These are phyloP conservation scores for Pistacia vera DNA, from an alignment of 345 rosid genomes.

Conservation along the genomic window DNA sequence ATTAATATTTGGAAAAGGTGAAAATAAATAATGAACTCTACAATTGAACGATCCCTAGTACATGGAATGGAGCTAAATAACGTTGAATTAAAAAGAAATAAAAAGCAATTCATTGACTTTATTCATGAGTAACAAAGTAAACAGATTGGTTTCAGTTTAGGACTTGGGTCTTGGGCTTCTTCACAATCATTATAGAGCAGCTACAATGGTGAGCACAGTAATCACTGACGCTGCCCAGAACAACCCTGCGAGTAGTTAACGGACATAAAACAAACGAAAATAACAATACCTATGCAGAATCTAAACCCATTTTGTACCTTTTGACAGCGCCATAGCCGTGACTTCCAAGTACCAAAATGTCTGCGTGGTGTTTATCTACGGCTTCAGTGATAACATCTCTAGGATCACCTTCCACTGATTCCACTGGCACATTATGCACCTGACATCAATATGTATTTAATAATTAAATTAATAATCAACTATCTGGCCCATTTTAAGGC, in stretches of 20 bases:
- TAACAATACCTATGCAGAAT: not conserved
- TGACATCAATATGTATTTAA: not conserved
- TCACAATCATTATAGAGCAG: slow-evolving; percentile 40
- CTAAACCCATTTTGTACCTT: slow-evolving; percentile 22
- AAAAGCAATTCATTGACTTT: too few species aligned
- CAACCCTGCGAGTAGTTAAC: slow-evolving; percentile 29
- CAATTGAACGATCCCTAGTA: too few species aligned
- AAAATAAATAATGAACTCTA: too few species aligned
- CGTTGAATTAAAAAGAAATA: too few species aligned
- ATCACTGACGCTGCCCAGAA: slow-evolving; percentile 41
- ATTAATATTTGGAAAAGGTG: too few species aligned
- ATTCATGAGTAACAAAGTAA: too few species aligned
- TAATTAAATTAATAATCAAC: too few species aligned
- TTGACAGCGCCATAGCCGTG: slow-evolving; percentile 49
- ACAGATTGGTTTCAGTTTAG: not conserved
- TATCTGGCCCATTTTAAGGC: too few species aligned
- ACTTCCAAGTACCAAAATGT: slow-evolving; percentile 47
- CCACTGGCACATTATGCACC: slow-evolving; percentile 5
- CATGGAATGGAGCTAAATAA: too few species aligned
- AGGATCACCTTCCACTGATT: slow-evolving; percentile 47
- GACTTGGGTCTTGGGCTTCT: slow-evolving; percentile 37
- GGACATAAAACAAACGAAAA: not conserved
- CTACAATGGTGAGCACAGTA: slow-evolving; percentile 39
- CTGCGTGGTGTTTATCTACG: slow-evolving; percentile 36
- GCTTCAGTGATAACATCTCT: slow-evolving; percentile 40